Base-by-base conservation (phyloP, 1,284 basidiomycete species). In the Puccinia triticina region DNA sequence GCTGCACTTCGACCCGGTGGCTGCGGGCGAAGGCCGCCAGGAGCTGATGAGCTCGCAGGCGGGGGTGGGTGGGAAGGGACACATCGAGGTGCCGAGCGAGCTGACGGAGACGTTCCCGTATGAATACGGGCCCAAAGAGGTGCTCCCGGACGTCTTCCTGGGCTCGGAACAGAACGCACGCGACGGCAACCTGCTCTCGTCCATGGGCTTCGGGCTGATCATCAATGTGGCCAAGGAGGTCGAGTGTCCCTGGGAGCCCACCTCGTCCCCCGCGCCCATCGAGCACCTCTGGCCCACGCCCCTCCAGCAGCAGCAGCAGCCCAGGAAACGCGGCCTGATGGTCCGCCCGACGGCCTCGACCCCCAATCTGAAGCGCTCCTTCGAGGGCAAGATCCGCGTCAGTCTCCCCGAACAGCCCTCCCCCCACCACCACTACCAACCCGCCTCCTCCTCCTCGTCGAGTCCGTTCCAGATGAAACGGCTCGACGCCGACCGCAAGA, bases 161-260 rank as follows among this genome's bases (percentile, higher is more conserved):
- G 96, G 96, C 82, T 94, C 94, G 71, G 95, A 98, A 87, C 94
- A 96, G 87, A 96, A 96, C 84, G 93, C 94, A 48, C 90, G 91
- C 78, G 92, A 96, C 87, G 92, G 92, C 90, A 88, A 89, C 64
- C 89, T 89, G 71, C 90, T 96, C 82, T 87, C 90, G n/a, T 90
- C 92, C 80, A 90, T 91, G 53, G 91, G 92, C 76, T 94, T 96
- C 87, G 91, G 90, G 83, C 91, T 92, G 64, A 91, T 98, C 26
- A 90, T 98, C 87, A 98, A 98, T 87, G 96, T 98, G 48, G 96
- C 96, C 48, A 96, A 97, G 88, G 95, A 97, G 88, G 93, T 97
- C 83, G 88, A 90, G 43, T 92, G 92, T 64, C 92, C 93, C 29
- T 93, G 86, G 86, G 69, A 59, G 29, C 21, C 69, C 18, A 29